These are phyloP conservation scores for Quercus aquifolioides DNA, from an alignment of 306 rosid species.

Conservation along the genomic window DNA sequence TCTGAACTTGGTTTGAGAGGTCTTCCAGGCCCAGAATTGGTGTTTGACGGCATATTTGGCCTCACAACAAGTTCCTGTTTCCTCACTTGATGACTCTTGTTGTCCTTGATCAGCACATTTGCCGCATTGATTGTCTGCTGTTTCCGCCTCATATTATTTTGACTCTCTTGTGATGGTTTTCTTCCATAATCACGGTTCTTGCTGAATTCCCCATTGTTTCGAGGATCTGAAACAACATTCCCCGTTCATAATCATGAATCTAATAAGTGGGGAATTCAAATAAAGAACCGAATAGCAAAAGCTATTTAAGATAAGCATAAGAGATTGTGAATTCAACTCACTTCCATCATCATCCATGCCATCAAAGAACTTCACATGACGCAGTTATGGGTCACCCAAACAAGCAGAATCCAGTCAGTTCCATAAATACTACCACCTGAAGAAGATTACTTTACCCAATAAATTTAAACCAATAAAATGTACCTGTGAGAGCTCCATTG, in stretches of 20 bases:
- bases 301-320: slow-evolving; percentile 36
- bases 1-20: slow-evolving; percentile 45
- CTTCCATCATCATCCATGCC: slow-evolving; percentile 98
- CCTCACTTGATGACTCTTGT: slow-evolving; percentile 39
- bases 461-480: background rate
- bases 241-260: slow-evolving; percentile 34
- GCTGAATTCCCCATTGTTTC: slow-evolving; percentile 45
- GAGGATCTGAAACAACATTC: slow-evolving; percentile 78
- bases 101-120: slow-evolving; percentile 38
- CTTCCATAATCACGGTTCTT: slow-evolving; percentile 54
- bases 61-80: slow-evolving; percentile 48
- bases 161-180: slow-evolving; percentile 41
- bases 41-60: slow-evolving; percentile 41
- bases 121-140: slow-evolving; percentile 31
- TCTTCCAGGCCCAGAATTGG: slow-evolving; percentile 50
- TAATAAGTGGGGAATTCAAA: slow-evolving; percentile 32
- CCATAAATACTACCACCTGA: slow-evolving; percentile 15
- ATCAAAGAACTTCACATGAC: slow-evolving; percentile 72
- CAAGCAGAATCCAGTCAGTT: slow-evolving; percentile 42
- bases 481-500: slow-evolving; percentile 89
- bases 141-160: slow-evolving; percentile 38
- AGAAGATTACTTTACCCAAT: background rate
- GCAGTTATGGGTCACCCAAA: slow-evolving; percentile 27
- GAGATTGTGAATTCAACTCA: slow-evolving; percentile 54
- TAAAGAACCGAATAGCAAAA: slow-evolving; percentile 32